A percentile compares a stretch with the other conserved stretches of the same genome.
phyloP scores from a whole-genome alignment of 116 monocot species.

The Dioscorea cayenensis region DNA sequence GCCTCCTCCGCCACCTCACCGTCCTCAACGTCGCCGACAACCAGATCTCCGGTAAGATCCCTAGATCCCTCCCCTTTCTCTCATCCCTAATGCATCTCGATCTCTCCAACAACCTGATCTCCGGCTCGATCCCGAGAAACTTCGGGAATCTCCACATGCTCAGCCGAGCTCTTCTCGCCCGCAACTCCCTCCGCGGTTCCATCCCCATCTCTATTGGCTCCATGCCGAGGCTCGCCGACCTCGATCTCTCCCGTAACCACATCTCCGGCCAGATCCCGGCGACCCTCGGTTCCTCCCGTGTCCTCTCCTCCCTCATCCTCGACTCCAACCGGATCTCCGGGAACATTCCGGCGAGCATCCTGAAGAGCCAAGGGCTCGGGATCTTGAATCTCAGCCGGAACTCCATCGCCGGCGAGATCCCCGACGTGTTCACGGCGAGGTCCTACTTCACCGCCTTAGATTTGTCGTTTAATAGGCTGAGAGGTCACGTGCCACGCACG shows the following conservation, averaged over 20 bases:
- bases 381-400: conserved; percentile 74
- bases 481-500: conserved; percentile 41
- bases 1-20: conserved; percentile 40
- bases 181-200: conserved; percentile 47
- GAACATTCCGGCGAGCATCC: conserved; percentile 35
- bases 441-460: conserved; percentile 65
- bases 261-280: conserved; percentile 47
- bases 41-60: conserved; percentile 49
- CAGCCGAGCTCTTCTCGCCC: conserved; percentile 53
- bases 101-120: conserved; percentile 55
- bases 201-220: conserved; percentile 42
- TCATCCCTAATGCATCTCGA: conserved; percentile 64
- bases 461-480: conserved; percentile 48
- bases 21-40: conserved; percentile 86
- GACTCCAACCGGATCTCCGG: conserved; percentile 60
- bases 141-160: conserved; percentile 54
- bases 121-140: conserved; percentile 40
- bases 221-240: conserved; percentile 65
- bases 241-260: conserved; percentile 52
- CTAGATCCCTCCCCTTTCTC: conserved; percentile 36
- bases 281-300: conserved; percentile 31
- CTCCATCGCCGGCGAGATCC: conserved; percentile 48
- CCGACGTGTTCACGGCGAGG: conserved; percentile 41
- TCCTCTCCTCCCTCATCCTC: conserved; percentile 63
- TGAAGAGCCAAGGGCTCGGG: conserved; percentile 44